Base-by-base conservation (phyloP, 208 protist species). In the Naegleria lovaniensis region DNA sequence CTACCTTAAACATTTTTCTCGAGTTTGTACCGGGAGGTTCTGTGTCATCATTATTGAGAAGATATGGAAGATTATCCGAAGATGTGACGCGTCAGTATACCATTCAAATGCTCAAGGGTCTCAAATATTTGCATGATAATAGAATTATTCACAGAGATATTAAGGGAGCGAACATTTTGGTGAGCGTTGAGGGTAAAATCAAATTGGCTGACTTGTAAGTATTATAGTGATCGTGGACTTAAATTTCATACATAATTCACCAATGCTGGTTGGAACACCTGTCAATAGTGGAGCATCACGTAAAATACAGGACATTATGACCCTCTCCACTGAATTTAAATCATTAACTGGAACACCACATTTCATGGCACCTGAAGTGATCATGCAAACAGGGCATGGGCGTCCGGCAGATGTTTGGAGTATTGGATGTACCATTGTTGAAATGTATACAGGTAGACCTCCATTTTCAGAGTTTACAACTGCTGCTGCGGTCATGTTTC, bases 361-460 rank as follows among this genome's bases (percentile, higher is more conserved):
- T 92, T 98, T 97, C 90, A 98, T 98, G 96, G 96, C 97, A 15
- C 97, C 97, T 5, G 96, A 98, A 91, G 95, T 98, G 39, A 97
- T 98, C 91, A 93, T 93, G 0, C 95, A 96, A 92, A 96, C 92
- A 67, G 97, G 97, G 15, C 96, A 97, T 92, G 95, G 94, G 79
- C 96, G 95, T 86, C 93, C 94, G 91, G 96, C 96, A 0, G 97
- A 98, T 91, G 94, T 98, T 51, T 98, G 97, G 97, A 97, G 95
- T 22, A 94, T 98, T 11, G 97, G 96, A 4, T 98, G 96, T 93
- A 95, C 93, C 11, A 33, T 94, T 22, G 55, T 94, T 15, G 91
- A 95, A 90, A 91, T 95, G 85, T 75, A 94, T 36, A 90, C 90
- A 2, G 93, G 93, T 5, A 85, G 79, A 58, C 40, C 91, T 13